These are phyloP conservation scores for Russula sp. DNA, from an alignment of 768 basidiomycete species.

Conservation along the genomic window DNA sequence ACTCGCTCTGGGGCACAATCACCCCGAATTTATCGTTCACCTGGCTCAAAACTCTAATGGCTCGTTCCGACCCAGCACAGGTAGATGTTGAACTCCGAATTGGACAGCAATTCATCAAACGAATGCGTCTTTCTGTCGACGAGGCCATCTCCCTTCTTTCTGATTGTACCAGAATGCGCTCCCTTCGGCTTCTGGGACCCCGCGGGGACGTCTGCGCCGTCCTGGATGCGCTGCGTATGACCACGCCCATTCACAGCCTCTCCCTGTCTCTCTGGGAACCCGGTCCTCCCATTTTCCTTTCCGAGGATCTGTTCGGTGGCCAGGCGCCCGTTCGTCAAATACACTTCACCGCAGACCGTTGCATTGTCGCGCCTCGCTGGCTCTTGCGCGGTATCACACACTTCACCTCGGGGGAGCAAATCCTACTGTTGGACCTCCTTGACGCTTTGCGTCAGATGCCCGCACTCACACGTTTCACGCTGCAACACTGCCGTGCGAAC, in stretches of 20 bases:
- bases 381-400: conserved; percentile 21
- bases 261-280: conserved; percentile 11
- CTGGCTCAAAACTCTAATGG: conserved; percentile 19
- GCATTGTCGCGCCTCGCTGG: conserved; percentile 14
- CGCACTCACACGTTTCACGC: conserved; percentile 9
- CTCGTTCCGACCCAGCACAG: conserved; percentile 16
- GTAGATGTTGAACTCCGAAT: conserved; percentile 19
- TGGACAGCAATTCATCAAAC: conserved; percentile 8
- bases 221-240: conserved; percentile 8
- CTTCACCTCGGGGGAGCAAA: conserved; percentile 25
- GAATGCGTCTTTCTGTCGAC: conserved; percentile 4
- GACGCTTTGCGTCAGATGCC: conserved; percentile 22
- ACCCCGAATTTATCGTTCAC: conserved; percentile 16
- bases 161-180: conserved; percentile 19
- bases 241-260: conserved; percentile 15
- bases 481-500: conserved; percentile 15
- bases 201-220: conserved; percentile 13
- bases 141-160: conserved; percentile 20
- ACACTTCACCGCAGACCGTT: conserved; percentile 12
- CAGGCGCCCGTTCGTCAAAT: conserved; percentile 17
- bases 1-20: conserved; percentile 18
- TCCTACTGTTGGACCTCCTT: conserved; percentile 7
- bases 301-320: conserved; percentile 19
- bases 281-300: conserved; percentile 17
- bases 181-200: conserved; percentile 15